These are phyloP conservation scores for Saksenaea oblongispora DNA, from an alignment of 371 early-diverging fungal species.

Conservation along the genomic window DNA sequence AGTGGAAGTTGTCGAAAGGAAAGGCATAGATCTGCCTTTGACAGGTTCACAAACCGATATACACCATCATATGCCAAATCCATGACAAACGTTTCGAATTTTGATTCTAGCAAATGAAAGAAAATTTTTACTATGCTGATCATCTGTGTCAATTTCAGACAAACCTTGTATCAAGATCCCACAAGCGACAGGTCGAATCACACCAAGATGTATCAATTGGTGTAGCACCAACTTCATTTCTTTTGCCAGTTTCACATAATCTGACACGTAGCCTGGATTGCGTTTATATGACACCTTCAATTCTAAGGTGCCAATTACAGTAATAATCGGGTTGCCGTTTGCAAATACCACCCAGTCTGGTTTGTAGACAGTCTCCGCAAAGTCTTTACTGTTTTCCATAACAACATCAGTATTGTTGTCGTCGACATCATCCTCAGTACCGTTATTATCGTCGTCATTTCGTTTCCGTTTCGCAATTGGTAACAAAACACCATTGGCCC, in stretches of 20 bases:
- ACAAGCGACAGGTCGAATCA: too few species aligned
- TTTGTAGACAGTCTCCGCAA: conserved; percentile 17
- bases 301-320: conserved; percentile 17
- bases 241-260: conserved; percentile 16
- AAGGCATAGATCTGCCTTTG: conserved; percentile 9
- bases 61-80: conserved; percentile 14
- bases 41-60: conserved; percentile 10
- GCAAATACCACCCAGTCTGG: conserved; percentile 18
- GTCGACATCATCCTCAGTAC: conserved; percentile 12
- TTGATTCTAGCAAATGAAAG: too few species aligned
- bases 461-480: conserved; percentile 2
- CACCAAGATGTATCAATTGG: too few species aligned
- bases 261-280: conserved; percentile 14
- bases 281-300: conserved; percentile 14
- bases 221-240: conserved; percentile 21
- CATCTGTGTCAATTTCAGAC: too few species aligned
- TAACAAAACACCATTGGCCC: too few species aligned
- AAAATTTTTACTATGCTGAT: too few species aligned
- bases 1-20: not conserved
- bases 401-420: too few species aligned
- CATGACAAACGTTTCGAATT: conserved; percentile 12
- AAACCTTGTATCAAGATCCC: too few species aligned
- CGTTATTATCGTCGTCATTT: conserved; percentile 7
- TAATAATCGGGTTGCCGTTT: too few species aligned
- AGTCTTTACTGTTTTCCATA: too few species aligned